phyloP scores from a whole-genome alignment of 805 yeast species.

The Kodamaea laetipori region DNA sequence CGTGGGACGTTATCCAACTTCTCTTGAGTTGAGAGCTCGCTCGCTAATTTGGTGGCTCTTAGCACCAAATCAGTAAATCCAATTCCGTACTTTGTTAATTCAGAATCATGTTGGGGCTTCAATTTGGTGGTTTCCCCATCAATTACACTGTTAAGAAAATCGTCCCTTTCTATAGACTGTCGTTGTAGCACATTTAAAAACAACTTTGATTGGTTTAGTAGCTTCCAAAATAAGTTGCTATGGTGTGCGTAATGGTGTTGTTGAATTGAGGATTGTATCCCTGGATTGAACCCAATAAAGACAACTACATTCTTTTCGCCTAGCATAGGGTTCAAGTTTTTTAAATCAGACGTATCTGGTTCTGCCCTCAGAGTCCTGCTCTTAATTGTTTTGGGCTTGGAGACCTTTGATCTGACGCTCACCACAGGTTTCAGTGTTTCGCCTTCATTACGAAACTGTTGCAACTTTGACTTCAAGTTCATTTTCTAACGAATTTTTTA shows the following conservation, averaged over 20 bases:
- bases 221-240: conserved; percentile 68
- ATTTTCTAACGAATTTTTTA: neutral
- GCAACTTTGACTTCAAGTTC: conserved; percentile 19
- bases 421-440: conserved; percentile 3
- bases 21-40: conserved; percentile 54
- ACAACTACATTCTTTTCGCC: conserved; percentile 36
- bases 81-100: conserved; percentile 44
- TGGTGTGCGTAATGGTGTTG: conserved; percentile 78
- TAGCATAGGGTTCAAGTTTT: conserved; percentile 38
- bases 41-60: conserved; percentile 61
- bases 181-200: conserved; percentile 24
- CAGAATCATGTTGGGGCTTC: conserved; percentile 42
- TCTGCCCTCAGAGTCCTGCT: too few relatives aligned
- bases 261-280: conserved; percentile 55
- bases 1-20: conserved; percentile 56
- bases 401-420: conserved; percentile 1
- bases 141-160: conserved; percentile 17
- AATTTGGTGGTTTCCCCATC: conserved; percentile 19
- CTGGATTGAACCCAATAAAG: conserved; percentile 76
- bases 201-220: conserved; percentile 55
- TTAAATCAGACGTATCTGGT: conserved; percentile 1
- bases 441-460: conserved; percentile 20
- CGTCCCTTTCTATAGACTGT: conserved; percentile 13
- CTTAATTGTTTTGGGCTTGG: conserved; percentile 2
- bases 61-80: conserved; percentile 75